A percentile compares a stretch with the other conserved stretches of the same genome.
phyloP scores from a whole-genome alignment of 306 rosid genomes.

The Rosa persica region DNA sequence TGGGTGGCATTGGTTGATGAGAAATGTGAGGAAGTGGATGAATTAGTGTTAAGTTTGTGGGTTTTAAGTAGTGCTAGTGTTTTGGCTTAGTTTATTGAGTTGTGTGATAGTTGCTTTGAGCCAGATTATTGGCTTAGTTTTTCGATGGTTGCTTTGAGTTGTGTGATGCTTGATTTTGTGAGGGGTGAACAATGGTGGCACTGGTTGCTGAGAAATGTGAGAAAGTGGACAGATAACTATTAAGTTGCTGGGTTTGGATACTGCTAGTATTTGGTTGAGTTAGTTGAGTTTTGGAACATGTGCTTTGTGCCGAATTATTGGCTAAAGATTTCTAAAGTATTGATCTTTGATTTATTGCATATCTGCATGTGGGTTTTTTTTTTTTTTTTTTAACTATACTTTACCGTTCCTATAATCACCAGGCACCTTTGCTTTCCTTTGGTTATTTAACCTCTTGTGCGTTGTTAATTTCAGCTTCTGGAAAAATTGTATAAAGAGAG shows the following conservation, averaged over 20 bases:
- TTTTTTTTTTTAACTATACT: neutral
- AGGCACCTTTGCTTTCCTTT: neutral
- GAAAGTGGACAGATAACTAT: neutral
- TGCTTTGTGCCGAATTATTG: neutral
- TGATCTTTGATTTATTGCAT: neutral
- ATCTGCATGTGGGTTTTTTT: neutral
- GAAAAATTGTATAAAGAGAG: constrained; percentile 80
- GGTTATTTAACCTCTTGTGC: neutral
- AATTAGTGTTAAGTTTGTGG: neutral
- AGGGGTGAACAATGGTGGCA: neutral
- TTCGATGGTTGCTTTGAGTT: neutral
- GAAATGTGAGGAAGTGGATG: neutral
- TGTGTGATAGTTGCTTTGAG: neutral
- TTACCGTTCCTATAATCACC: neutral
- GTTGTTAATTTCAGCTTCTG: constrained; percentile 54
- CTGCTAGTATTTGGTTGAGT: neutral
- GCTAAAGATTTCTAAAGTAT: neutral
- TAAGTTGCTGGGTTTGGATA: neutral
- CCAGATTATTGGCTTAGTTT: neutral
- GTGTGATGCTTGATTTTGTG: neutral
- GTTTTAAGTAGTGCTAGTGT: neutral
- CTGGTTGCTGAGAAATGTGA: neutral
- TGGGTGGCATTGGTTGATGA: neutral
- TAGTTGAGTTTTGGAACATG: neutral
- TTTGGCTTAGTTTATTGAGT: neutral